Evolutionary conservation across 176 grass and related monocot genomes (phyloP).

Genomic region (Aegilops bicornis): DNA sequence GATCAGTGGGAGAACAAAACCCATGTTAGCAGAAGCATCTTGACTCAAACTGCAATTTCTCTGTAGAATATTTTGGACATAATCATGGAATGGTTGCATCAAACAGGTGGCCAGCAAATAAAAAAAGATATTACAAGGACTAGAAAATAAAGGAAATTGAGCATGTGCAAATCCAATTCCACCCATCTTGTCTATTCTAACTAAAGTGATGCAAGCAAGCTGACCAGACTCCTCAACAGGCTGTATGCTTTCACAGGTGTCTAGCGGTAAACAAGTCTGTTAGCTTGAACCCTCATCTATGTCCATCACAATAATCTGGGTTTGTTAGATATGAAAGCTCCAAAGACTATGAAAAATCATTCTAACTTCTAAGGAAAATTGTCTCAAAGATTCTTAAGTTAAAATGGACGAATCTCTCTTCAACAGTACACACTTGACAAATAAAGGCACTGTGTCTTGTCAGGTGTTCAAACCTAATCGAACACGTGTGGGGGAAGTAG

Average conservation of each 20-base stretch:
- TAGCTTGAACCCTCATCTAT: background rate
- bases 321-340: background rate
- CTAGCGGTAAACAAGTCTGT: background rate
- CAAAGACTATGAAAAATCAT: background rate
- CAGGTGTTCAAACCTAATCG: background rate
- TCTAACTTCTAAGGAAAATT: background rate
- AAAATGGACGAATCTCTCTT: background rate
- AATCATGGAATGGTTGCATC: background rate
- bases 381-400: background rate
- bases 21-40: conserved; percentile 21
- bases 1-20: background rate
- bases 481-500: background rate
- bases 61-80: background rate
- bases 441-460: background rate
- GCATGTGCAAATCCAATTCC: background rate
- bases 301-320: background rate
- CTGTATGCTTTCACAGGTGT: background rate
- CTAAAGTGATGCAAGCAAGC: background rate
- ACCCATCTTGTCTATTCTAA: background rate
- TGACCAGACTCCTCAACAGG: background rate
- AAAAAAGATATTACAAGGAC: background rate
- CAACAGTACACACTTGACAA: background rate
- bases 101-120: background rate
- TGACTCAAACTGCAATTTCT: conserved; percentile 1
- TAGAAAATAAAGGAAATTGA: background rate